Evolutionary conservation across 2,329 filamentous ascomycete species (phyloP).

Genomic region (Penicillium sp.): DNA sequence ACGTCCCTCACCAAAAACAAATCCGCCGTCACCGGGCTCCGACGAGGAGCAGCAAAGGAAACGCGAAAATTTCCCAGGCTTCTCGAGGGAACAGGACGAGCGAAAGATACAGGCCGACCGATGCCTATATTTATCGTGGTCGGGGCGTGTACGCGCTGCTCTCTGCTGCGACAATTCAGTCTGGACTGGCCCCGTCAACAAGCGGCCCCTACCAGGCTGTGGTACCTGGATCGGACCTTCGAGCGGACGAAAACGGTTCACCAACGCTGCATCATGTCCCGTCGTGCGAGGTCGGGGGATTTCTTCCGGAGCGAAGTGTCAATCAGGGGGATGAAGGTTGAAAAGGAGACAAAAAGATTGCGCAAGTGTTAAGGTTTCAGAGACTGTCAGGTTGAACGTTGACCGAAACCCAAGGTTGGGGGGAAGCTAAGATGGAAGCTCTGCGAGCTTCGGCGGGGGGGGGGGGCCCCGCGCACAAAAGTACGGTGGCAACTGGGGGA

Average conservation of each 20-base stretch:
- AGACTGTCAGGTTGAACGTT: neutral
- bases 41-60: neutral
- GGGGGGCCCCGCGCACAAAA: too few relatives aligned
- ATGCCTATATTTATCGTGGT: conserved; percentile 16
- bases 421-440: conserved; percentile 3
- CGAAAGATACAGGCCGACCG: neutral
- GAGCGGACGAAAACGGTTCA: conserved; percentile 26
- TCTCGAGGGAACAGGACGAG: neutral
- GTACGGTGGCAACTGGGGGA: neutral
- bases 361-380: neutral
- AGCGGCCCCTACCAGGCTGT: conserved; percentile 15
- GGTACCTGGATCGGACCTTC: conserved; percentile 26
- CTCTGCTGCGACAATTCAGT: conserved; percentile 13
- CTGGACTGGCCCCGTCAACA: conserved; percentile 18
- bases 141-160: neutral
- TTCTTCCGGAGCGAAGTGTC: conserved; percentile 5
- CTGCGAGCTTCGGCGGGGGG: conserved; percentile 1
- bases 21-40: neutral
- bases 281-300: conserved; percentile 15
- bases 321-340: conserved; percentile 10
- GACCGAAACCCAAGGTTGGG: neutral
- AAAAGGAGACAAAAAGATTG: neutral
- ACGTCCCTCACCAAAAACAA: conserved; percentile 10
- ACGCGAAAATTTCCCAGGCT: neutral
- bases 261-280: conserved; percentile 19